Evolutionary conservation across 371 early-diverging fungal genomes (phyloP), one percentile per base, ranked within the genome.

Genomic region (Capillidium heterosporum): DNA sequence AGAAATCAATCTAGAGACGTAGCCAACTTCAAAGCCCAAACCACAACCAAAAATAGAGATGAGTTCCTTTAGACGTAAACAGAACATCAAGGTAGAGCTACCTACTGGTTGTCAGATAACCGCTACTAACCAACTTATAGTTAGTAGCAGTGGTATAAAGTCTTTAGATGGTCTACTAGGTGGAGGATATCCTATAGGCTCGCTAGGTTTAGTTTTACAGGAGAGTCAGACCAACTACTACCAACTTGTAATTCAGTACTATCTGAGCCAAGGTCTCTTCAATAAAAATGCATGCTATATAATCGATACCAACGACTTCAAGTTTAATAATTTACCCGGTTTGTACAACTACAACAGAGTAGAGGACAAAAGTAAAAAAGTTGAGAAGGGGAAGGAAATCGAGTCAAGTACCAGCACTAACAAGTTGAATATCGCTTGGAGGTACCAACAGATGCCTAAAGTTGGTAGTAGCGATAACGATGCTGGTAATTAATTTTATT

Each of bases 181-280:
- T 35, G 91, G 87, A 35, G 94, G 94, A 7, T 67, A 90, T 8
- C 89, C 92, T 2, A 72, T 91, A 0, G 91, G 91, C 51, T 77
- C 86, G 0, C 65, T 91, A 8, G 65, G 84, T 24, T 65, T 94
- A 48, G 72, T 94, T 35, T 35, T 35, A 35, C 35, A 35, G 13
- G 35, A 53, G 78, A 82, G 53, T 80, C 84, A 59, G 92, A 95
- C 64, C 0, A 81, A 78, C 11, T 94, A 93, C 65, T 81, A 89
- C 17, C 71, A 74, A 51, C 67, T 89, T 0, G 61, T 91, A 1
- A 62, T 84, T 13, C 79, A 82, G 49, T 89, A 88, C 61, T 91
- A 83, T 71, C 59, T 89, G 19, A 80, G 89, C 10, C 92, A 94
- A 68, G 92, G 88, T 2, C 67, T 91, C 3, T 81, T 77, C 0